Base-by-base conservation (phyloP, 228 moss, liverwort and hornwort genomes). In the Sphagnum magellanicum region DNA sequence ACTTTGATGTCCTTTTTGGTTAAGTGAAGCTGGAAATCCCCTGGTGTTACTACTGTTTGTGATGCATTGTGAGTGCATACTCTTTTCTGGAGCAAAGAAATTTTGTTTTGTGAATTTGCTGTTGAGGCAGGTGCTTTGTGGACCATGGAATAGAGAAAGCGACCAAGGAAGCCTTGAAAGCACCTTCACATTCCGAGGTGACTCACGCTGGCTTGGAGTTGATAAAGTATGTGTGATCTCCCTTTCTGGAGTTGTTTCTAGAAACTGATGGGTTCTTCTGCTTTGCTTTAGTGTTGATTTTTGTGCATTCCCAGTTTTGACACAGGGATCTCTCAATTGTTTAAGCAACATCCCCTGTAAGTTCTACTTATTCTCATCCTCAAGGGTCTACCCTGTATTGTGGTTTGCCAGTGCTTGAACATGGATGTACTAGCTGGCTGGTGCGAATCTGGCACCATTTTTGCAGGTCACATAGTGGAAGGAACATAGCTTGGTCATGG, bases 171-270 rank as follows among this genome's bases (percentile, higher is more conserved):
- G 82, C 78, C 71, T 74, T 74, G 63, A 64, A 75, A 51, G 66
- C 63, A 65, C 65, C 53, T 92, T 92, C 58, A 77, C 85, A 53
- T 92, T 92, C 73, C 87, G 92, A 65, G 92, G 90, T 53, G 92
- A 92, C 71, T 90, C 92, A 63, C 77, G 92, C 69, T 92, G 92
- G 92, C 84, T 92, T 50, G 85, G 92, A 64, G 86, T 92, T 71
- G 82, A 84, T 68, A 92, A 92, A 79, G 92, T 92, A 74, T 15
- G 67, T 64, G 67, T 65, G 49, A 51, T 4, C 58, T 59, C 72
- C 12, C 46, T n/a, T 12, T 32, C 32, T 32, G 32, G 32, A 32
- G 32, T 32, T 32, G 3, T 32, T 32, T 32, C 32, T 16, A 4
- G 63, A 16, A 7, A 63, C 10, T 16, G 8, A 16, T 8, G 15